These are phyloP conservation scores for Lizonia empirigonia DNA, from an alignment of 2,329 filamentous ascomycete genomes.

Conservation along the genomic window DNA sequence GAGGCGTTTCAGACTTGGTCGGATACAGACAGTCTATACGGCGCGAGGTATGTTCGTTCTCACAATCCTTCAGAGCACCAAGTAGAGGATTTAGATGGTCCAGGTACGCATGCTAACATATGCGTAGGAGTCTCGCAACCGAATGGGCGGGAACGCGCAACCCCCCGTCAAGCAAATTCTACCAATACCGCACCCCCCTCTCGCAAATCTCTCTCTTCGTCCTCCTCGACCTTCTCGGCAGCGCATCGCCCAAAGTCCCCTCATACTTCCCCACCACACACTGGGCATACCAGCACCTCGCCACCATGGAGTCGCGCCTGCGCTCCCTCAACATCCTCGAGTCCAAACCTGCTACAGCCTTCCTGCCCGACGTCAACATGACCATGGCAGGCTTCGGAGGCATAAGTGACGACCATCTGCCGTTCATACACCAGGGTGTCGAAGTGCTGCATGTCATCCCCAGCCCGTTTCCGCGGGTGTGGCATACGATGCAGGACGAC, in stretches of 20 bases:
- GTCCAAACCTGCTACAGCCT: constrained; percentile 57
- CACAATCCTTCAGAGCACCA: neutral
- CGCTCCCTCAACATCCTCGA: constrained; percentile 70
- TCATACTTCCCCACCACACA: constrained; percentile 91
- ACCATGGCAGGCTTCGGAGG: constrained; percentile 38
- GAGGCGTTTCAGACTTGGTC: constrained; percentile 88
- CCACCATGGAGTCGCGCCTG: constrained; percentile 74
- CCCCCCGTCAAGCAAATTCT: constrained; percentile 67
- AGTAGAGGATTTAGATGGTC: neutral
- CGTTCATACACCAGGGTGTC: constrained; percentile 85
- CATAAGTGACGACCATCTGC: constrained; percentile 87
- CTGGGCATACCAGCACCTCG: constrained; percentile 86
- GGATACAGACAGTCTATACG: constrained; percentile 83
- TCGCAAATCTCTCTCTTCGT: constrained; percentile 86
- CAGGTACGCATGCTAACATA: constrained; percentile 4
- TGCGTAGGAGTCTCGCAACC: constrained; percentile 69
- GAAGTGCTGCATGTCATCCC: constrained; percentile 91
- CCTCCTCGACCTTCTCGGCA: constrained; percentile 86
- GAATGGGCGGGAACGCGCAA: constrained; percentile 77
- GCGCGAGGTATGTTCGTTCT: constrained; percentile 66
- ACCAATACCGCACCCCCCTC: constrained; percentile 71
- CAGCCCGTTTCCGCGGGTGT: constrained; percentile 77
- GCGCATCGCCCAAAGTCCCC: constrained; percentile 70
- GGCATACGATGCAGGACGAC: constrained; percentile 86
- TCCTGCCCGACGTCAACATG: constrained; percentile 55